Percentiles rank a stretch among this genome's conserved stretches.
Conservation (phyloP, 2,329 filamentous ascomycete species). For the Aureobasidium sp. region DNA sequence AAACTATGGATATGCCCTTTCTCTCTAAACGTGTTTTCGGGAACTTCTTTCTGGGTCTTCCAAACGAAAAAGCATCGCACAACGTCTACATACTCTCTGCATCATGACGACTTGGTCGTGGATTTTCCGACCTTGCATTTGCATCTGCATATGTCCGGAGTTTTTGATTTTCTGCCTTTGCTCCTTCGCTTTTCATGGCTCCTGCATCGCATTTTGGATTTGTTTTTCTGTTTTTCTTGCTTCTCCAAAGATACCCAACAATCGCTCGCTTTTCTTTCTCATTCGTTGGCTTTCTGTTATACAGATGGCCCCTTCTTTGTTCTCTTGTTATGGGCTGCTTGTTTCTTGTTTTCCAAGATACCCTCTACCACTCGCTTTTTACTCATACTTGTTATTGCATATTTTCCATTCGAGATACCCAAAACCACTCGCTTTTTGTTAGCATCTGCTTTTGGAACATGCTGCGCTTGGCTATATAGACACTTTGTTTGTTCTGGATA, state of each 20-base stretch:
- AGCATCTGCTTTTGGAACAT: not conserved
- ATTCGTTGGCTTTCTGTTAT: not conserved
- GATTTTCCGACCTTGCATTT: not conserved
- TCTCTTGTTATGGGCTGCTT: not conserved
- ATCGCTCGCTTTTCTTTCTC: not conserved
- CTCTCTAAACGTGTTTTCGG: not conserved
- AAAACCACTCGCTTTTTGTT: not conserved
- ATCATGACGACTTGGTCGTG: not conserved
- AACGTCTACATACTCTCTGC: not conserved
- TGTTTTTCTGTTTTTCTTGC: not conserved
- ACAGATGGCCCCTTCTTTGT: not conserved
- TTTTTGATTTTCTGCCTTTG: not conserved
- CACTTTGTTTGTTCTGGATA: not conserved
- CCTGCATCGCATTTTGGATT: not conserved
- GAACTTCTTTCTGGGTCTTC: not conserved
- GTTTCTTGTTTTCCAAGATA: not conserved
- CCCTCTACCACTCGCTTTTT: not conserved
- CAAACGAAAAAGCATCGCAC: constrained; percentile 3
- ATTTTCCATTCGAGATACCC: not conserved
- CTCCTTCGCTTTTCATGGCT: not conserved
- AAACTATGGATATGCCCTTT: not conserved
- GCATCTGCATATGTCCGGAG: constrained; percentile 1
- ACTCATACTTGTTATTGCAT: not conserved
- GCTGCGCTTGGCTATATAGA: not conserved
- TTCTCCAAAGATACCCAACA: not conserved